phyloP scores from a whole-genome alignment of 345 rosid genomes.

The Eucalyptus pauciflora region DNA sequence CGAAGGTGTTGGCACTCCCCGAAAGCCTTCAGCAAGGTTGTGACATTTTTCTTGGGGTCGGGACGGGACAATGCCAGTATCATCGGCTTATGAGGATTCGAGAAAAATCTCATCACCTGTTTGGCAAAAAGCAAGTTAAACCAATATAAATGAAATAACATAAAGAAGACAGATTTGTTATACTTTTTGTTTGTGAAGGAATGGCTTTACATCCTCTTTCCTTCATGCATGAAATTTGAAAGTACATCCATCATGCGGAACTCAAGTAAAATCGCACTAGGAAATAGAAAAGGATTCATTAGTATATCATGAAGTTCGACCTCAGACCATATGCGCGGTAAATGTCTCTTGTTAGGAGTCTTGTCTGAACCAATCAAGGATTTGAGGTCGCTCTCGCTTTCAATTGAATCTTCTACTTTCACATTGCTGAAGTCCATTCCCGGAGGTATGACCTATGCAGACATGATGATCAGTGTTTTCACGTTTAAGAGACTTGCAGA shows the following conservation, averaged over 20 bases:
- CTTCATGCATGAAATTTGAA: not conserved
- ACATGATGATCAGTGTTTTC: not conserved
- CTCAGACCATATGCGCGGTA: conserved; percentile 88
- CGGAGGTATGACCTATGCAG: conserved; percentile 48
- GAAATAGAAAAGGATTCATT: not conserved
- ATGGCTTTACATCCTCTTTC: not conserved
- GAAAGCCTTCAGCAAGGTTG: conserved; percentile 83
- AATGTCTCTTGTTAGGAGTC: conserved; percentile 46
- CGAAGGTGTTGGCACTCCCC: conserved; percentile 80
- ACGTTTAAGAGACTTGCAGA: not conserved
- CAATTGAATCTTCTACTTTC: conserved; percentile 33
- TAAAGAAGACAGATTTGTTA: not conserved
- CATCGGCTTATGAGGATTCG: conserved; percentile 86
- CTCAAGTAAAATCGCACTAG: not conserved
- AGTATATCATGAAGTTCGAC: conserved; percentile 5
- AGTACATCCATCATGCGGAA: not conserved
- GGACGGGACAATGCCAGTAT: conserved; percentile 90
- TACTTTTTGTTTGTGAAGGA: not conserved
- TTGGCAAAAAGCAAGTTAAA: not conserved
- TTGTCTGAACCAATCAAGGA: conserved; percentile 46
- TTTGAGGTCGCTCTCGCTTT: conserved; percentile 40
- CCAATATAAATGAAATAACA: not conserved
- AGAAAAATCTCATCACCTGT: conserved; percentile 84
- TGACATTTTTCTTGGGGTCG: conserved; percentile 85
- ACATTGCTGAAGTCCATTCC: conserved; percentile 71